Evolutionary conservation across 2,329 filamentous ascomycete species (phyloP), one percentile per base, ranked within the genome.

Genomic region (Periconia digitata): DNA sequence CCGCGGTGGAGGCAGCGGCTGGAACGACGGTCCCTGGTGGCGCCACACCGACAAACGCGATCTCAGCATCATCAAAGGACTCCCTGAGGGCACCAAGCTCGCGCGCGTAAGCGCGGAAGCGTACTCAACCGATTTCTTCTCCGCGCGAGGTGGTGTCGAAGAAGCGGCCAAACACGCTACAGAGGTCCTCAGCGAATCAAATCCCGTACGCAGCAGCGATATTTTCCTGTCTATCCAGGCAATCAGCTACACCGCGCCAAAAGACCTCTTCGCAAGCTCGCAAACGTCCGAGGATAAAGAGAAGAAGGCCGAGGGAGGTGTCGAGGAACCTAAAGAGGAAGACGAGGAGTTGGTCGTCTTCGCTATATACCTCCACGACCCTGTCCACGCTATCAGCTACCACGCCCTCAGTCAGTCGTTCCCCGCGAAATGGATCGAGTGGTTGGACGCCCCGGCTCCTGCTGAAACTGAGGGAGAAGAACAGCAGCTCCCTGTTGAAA

Each of bases 11-110:
- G 75, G 77, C 22, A 79, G 81, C 32, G 87, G 88, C 53, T 99
- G 94, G 92, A 87, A 85, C 40, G 92, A 97, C 62, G 94, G 94
- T 0, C 94, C 94, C 3, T 99, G 94, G 94, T 99, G 94, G 92
- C 84, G 92, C 57, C 85, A 85, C 70, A 78, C 75, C 41, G 75
- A 80, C 18, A 81, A 86, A 47, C 86, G 94, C 47, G 89, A 90
- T 60, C 78, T 97, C 7, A 89, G 90, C 44, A 76, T 87, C 1
- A 86, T 97, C 42, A 86, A 85, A 54, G 92, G 94, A 12, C 73
- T 94, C 0, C 80, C 85, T 12, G 92, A 95, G 70, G 94, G 90
- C 49, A 95, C 90, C 17, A 96, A 97, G 74, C 84, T 99, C 21
- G 92, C 88, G 51, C 85, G 92, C 39, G 94, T 90, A 39, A 89